These are phyloP conservation scores for Gaertneriomyces sp. DNA, from an alignment of 192 early-diverging fungal genomes.

Conservation along the genomic window DNA sequence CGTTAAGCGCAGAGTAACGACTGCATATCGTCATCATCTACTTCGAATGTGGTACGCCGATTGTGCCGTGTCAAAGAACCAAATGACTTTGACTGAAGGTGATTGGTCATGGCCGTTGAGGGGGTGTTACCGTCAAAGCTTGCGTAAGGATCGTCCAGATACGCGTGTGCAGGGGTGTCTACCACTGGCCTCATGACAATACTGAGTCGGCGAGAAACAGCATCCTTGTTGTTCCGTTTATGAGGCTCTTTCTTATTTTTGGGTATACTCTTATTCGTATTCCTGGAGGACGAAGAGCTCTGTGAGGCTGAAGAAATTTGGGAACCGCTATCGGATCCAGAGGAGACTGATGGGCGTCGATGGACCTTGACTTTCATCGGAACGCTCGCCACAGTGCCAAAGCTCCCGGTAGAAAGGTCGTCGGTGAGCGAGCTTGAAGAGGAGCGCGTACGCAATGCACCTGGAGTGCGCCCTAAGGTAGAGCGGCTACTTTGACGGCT, in stretches of 20 bases:
- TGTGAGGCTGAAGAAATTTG: not conserved
- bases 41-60: too few species aligned
- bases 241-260: constrained; percentile 4
- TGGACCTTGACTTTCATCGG: constrained; percentile 2
- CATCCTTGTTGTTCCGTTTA: constrained; percentile 1
- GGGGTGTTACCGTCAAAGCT: not conserved
- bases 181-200: constrained; percentile 26
- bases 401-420: constrained; percentile 1
- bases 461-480: constrained; percentile 1
- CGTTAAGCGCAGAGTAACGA: too few species aligned
- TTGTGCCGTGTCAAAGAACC: too few species aligned
- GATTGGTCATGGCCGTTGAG: too few species aligned
- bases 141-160: constrained; percentile 28
- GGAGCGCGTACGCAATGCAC: constrained; percentile 1
- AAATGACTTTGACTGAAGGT: too few species aligned
- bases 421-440: not conserved
- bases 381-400: not conserved
- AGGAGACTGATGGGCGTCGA: not conserved
- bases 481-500: too few species aligned
- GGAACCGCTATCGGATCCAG: not conserved
- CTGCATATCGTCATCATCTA: too few species aligned
- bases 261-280: not conserved
- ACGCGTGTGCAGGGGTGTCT: constrained; percentile 16
- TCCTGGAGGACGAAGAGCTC: not conserved
- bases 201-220: constrained; percentile 12